Conservation (phyloP, 2,329 filamentous ascomycete genomes). For the Fusarium musae region DNA sequence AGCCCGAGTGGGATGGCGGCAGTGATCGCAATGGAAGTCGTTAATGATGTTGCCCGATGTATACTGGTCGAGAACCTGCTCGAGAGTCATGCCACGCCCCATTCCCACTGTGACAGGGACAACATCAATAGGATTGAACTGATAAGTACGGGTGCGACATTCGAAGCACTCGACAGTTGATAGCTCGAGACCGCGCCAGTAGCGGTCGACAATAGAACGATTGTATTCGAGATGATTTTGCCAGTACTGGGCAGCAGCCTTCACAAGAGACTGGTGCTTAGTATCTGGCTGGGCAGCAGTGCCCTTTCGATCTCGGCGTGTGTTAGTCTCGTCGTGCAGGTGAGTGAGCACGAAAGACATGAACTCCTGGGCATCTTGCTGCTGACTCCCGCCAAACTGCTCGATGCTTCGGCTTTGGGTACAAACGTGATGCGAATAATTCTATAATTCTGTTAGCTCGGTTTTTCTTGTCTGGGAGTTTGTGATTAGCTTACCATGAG, state of each 20-base stretch:
- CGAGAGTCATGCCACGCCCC: constrained; percentile 51
- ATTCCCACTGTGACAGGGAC: constrained; percentile 57
- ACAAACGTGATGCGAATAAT: constrained; percentile 62
- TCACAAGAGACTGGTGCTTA: constrained; percentile 49
- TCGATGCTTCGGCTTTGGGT: constrained; percentile 43
- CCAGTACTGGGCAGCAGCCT: constrained; percentile 82
- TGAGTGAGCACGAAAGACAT: constrained; percentile 83
- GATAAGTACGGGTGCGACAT: constrained; percentile 62
- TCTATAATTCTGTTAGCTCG: constrained; percentile 52
- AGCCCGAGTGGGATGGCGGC: constrained; percentile 74
- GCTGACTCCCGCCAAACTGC: constrained; percentile 76
- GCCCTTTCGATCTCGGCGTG: constrained; percentile 56
- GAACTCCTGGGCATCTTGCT: constrained; percentile 95
- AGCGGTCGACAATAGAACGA: constrained; percentile 78
- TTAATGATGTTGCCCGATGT: constrained; percentile 74
- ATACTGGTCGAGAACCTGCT: constrained; percentile 77
- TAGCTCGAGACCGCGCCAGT: constrained; percentile 82
- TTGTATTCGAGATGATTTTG: constrained; percentile 74
- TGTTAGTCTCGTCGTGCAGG: constrained; percentile 87
- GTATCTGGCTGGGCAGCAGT: constrained; percentile 48
- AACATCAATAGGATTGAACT: constrained; percentile 63
- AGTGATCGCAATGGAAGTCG: constrained; percentile 79
- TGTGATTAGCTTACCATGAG: constrained; percentile 62
- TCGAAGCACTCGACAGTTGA: constrained; percentile 75
- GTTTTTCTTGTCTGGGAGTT: constrained; percentile 18